Conservation (phyloP, 1,284 basidiomycete genomes). For the Xerocomus cyaneibrunnescens region DNA sequence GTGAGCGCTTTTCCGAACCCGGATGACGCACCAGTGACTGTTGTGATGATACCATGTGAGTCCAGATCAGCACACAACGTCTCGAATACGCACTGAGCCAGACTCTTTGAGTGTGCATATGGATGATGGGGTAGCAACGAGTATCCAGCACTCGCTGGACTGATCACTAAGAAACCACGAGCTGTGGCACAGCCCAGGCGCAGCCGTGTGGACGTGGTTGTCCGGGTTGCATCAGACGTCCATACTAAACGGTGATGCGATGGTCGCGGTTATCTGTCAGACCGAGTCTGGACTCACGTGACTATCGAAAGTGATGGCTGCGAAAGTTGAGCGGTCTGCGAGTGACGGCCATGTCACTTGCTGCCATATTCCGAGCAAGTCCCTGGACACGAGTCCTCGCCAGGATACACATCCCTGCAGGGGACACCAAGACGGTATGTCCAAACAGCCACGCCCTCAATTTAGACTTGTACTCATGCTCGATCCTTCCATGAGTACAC, state of each 20-base stretch:
- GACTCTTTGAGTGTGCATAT: slow-evolving; percentile 3
- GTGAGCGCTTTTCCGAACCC: slow-evolving; percentile 33
- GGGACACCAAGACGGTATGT: slow-evolving; percentile 5
- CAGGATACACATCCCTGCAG: neutral
- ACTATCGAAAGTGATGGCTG: too few species aligned
- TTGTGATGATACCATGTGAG: neutral
- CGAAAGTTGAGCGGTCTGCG: too few species aligned
- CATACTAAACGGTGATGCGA: too few species aligned
- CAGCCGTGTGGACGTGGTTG: too few species aligned
- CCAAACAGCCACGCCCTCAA: neutral
- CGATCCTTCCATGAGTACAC: slow-evolving; percentile 1
- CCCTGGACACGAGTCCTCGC: neutral
- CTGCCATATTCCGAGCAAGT: neutral
- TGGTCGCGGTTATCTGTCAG: too few species aligned
- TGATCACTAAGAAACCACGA: too few species aligned
- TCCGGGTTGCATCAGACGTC: too few species aligned
- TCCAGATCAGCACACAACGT: neutral
- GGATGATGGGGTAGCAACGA: too few species aligned
- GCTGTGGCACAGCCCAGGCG: too few species aligned
- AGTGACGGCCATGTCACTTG: slow-evolving; percentile 13
- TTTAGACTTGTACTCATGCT: neutral
- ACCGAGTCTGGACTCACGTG: too few species aligned
- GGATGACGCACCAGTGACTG: slow-evolving; percentile 36
- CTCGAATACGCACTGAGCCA: slow-evolving; percentile 11
- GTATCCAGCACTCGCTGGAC: too few species aligned